phyloP scores from a whole-genome alignment of 139 green algal genomes.

The Pleodorina starrii region DNA sequence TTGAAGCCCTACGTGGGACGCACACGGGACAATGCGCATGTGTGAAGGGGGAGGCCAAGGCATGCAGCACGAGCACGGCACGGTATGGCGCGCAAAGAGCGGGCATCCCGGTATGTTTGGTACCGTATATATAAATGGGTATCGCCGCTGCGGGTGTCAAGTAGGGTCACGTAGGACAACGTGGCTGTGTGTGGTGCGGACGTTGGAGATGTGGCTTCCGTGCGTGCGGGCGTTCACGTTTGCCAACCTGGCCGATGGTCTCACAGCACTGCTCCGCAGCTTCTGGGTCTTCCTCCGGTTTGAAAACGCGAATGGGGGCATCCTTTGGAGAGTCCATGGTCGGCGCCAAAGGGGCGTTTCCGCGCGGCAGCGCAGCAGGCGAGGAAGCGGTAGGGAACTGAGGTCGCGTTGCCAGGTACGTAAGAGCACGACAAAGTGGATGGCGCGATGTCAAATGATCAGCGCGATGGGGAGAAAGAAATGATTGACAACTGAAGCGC shows the following conservation, averaged over 20 bases:
- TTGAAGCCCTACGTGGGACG: neutral
- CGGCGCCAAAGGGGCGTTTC: too few species aligned
- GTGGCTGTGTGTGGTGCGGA: neutral
- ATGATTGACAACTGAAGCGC: too few species aligned
- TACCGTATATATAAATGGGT: neutral
- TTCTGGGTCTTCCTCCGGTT: neutral
- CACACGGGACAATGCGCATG: neutral
- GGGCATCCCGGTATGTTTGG: neutral
- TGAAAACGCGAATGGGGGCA: neutral
- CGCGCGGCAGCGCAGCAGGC: too few species aligned
- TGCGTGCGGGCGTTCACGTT: neutral
- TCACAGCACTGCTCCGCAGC: neutral
- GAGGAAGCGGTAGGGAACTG: too few species aligned
- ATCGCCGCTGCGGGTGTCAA: neutral
- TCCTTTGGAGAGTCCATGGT: neutral
- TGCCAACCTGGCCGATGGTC: slow-evolving; percentile 3
- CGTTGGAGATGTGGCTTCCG: neutral
- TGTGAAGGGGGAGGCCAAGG: neutral
- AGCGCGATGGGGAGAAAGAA: too few species aligned
- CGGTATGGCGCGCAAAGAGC: neutral
- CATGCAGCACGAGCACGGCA: neutral
- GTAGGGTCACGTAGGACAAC: neutral
- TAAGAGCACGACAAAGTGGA: too few species aligned
- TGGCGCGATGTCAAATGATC: too few species aligned
- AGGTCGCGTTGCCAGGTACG: too few species aligned